Conservation (phyloP, 2,329 filamentous ascomycete species). For the Fusarium brachygibbosum region DNA sequence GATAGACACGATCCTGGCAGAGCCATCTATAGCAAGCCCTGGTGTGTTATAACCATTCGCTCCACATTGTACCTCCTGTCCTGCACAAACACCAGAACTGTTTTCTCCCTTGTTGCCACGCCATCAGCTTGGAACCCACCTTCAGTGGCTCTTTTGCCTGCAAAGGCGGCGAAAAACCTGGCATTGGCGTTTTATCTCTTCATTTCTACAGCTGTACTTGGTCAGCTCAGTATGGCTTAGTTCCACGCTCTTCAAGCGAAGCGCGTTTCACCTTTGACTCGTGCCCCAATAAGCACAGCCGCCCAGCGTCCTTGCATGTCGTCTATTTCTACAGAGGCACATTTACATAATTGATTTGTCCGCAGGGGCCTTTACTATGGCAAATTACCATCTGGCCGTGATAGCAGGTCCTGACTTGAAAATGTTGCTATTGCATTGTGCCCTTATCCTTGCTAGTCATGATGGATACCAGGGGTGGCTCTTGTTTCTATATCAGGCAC, state of each 20-base stretch:
- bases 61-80: slow-evolving; percentile 44
- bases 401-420: slow-evolving; percentile 38
- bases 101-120: slow-evolving; percentile 46
- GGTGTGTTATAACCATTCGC: slow-evolving; percentile 50
- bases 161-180: slow-evolving; percentile 37
- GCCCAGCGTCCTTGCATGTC: slow-evolving; percentile 38
- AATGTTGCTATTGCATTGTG: slow-evolving; percentile 36
- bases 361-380: slow-evolving; percentile 40
- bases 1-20: slow-evolving; percentile 43
- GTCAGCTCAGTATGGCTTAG: slow-evolving; percentile 47
- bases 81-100: slow-evolving; percentile 46
- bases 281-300: slow-evolving; percentile 47
- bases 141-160: slow-evolving; percentile 32
- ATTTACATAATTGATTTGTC: slow-evolving; percentile 35
- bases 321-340: slow-evolving; percentile 37
- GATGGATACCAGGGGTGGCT: slow-evolving; percentile 49
- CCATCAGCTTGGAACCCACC: slow-evolving; percentile 44
- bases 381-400: slow-evolving; percentile 46
- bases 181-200: slow-evolving; percentile 34
- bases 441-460: slow-evolving; percentile 44
- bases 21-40: slow-evolving; percentile 51
- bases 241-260: slow-evolving; percentile 46
- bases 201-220: slow-evolving; percentile 36
- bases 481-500: slow-evolving; percentile 67
- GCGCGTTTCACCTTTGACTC: slow-evolving; percentile 47